A percentile compares a stretch with the other conserved stretches of the same genome.
phyloP scores from a whole-genome alignment of 2,329 filamentous ascomycete genomes.

The Plectosphaerella plurivora region DNA sequence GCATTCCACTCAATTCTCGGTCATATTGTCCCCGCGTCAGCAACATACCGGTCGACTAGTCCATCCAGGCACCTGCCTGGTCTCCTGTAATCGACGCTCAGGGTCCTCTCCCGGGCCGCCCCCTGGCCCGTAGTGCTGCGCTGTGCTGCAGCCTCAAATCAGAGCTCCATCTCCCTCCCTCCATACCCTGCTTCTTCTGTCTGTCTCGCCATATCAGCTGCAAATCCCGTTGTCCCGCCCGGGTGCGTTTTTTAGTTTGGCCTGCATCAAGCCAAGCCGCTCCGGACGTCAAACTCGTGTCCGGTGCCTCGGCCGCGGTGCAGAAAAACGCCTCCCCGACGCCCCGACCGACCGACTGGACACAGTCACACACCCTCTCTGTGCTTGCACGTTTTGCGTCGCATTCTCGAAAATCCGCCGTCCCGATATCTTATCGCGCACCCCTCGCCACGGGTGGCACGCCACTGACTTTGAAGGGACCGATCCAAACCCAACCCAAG shows the following conservation, averaged over 20 bases:
- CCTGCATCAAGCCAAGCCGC: neutral
- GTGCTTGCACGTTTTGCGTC: neutral
- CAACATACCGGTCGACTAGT: too few relatives aligned
- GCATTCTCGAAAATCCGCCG: neutral
- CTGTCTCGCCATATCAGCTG: too few relatives aligned
- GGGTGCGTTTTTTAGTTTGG: neutral
- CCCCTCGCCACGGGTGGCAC: neutral
- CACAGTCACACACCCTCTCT: neutral
- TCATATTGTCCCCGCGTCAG: neutral
- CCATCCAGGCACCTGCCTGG: too few relatives aligned
- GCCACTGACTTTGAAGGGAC: neutral
- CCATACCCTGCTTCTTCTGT: too few relatives aligned
- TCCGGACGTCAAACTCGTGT: neutral
- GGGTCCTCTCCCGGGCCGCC: too few relatives aligned
- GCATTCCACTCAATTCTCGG: neutral
- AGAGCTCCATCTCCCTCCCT: too few relatives aligned
- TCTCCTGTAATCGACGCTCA: too few relatives aligned
- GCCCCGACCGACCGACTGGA: too few relatives aligned
- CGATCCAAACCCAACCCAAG: neutral
- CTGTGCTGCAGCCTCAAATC: too few relatives aligned
- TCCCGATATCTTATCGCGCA: constrained; percentile 13
- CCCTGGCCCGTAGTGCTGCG: too few relatives aligned
- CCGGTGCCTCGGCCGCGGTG: neutral
- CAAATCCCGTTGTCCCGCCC: neutral
- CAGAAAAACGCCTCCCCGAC: too few relatives aligned